Conservation (phyloP, 139 green algal species). For the Chlorella sp. region DNA sequence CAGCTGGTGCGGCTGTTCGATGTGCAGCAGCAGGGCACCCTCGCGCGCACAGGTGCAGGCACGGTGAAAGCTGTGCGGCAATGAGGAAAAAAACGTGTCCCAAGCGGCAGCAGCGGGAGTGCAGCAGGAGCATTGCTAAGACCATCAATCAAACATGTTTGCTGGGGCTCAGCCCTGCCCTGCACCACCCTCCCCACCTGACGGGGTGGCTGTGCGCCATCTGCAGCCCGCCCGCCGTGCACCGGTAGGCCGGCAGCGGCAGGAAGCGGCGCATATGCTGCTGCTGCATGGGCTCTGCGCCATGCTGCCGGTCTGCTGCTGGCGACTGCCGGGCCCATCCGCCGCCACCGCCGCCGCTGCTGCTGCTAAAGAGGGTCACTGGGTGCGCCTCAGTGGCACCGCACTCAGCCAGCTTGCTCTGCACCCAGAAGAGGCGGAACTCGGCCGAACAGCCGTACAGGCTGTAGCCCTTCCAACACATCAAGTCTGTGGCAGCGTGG, state of each 20-base stretch:
- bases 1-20: too few species aligned
- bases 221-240: conserved; percentile 10
- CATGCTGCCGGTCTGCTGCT: background rate
- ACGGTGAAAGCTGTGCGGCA: too few species aligned
- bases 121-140: too few species aligned
- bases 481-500: conserved; percentile 71
- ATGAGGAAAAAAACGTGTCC: too few species aligned
- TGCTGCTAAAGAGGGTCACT: background rate
- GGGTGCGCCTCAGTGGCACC: conserved; percentile 14
- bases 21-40: too few species aligned
- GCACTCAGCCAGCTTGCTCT: conserved; percentile 70
- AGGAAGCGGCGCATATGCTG: conserved; percentile 34
- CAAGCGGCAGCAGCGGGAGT: too few species aligned
- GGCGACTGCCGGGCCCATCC: too few species aligned
- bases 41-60: too few species aligned
- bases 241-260: conserved; percentile 45
- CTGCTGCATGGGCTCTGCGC: background rate
- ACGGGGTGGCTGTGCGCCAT: conserved; percentile 20
- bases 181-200: background rate
- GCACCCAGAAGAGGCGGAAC: conserved; percentile 87
- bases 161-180: too few species aligned
- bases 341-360: background rate
- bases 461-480: conserved; percentile 88
- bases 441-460: conserved; percentile 87
- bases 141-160: too few species aligned